A percentile compares a stretch with the other conserved stretches of the same genome.
Conservation (phyloP, 768 basidiomycete species). For the Collybiopsis confluens region DNA sequence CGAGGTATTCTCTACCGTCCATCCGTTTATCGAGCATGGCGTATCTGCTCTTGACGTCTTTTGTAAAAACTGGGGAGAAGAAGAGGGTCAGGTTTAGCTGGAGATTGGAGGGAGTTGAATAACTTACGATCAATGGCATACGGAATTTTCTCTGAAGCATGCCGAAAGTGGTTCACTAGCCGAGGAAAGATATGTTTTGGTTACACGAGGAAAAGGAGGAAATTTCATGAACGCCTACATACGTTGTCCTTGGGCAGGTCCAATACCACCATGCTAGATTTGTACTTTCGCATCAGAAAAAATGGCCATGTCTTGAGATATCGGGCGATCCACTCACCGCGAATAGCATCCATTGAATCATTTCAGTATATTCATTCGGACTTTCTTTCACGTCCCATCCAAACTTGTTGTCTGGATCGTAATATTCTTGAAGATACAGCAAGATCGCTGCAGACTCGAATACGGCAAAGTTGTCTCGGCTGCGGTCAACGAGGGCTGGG, state of each 20-base stretch:
- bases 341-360: slow-evolving; percentile 87
- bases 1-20: slow-evolving; percentile 68
- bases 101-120: slow-evolving; percentile 15
- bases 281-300: not conserved
- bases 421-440: slow-evolving; percentile 74
- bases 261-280: slow-evolving; percentile 30
- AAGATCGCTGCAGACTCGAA: slow-evolving; percentile 83
- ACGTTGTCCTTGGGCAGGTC: slow-evolving; percentile 84
- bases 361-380: slow-evolving; percentile 62
- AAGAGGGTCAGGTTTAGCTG: slow-evolving; percentile 40
- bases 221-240: not conserved
- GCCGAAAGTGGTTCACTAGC: slow-evolving; percentile 65
- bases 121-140: slow-evolving; percentile 34
- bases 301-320: no score
- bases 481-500: slow-evolving; percentile 59
- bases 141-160: slow-evolving; percentile 63
- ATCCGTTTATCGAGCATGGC: slow-evolving; percentile 76
- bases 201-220: not conserved
- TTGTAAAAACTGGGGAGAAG: slow-evolving; percentile 29
- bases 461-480: slow-evolving; percentile 56
- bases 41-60: slow-evolving; percentile 82
- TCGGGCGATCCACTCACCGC: no score
- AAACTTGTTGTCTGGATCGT: slow-evolving; percentile 72
- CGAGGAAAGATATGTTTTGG: no score
- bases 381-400: slow-evolving; percentile 50